Evolutionary conservation across 1,139 yeast species (phyloP), one percentile per base, ranked within the genome.

Genomic region (Suhomyces bokatorum): DNA sequence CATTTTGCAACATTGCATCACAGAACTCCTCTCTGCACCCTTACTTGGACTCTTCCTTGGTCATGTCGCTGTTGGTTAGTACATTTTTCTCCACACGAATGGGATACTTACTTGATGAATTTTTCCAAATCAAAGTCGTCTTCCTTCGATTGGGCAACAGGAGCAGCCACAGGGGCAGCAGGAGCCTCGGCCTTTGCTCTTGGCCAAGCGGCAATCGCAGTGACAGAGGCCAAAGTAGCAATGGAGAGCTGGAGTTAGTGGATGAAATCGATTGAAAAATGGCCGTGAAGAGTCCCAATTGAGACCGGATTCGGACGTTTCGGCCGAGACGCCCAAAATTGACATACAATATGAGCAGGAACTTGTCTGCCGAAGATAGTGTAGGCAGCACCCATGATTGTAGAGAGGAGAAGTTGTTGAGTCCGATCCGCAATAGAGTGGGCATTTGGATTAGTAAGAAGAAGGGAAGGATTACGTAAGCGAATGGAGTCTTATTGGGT

Each of bases 81-180:
- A 64, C 22, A 7, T 8, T 31, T n/a, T 12, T 15, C 17, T 4
- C 17, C n/a, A 14, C 8, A 11, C 10, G 16, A n/a, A 26, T 24
- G 12, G 6, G 17, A 45, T 62, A 77, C 83, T 55, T 69, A 78
- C 83, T 73, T 75, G 55, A 83, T 64, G 56, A 79, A 66, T 59
- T 80, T 79, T 57, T 81, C 87, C 49, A 81, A 75, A 55, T 82
- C 86, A 45, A 83, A 67, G 43, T 82, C 87, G n/a, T 74, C 82
- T 48, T 69, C 76, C 49, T 69, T 66, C 32, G 64, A 35, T 17
- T 62, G 67, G 24, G 63, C 57, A 16, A 64, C 63, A n/a, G 51
- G 51, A 10, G 69, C 60, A 26, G 69, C 59, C 29, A 61, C 56
- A 17, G 62, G 56, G 15, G 56, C 48, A 17, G 66, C 58, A 13